Percentiles rank a stretch among this genome's conserved stretches.
Conservation (phyloP, 1,284 basidiomycete genomes). For the Polyporus tsugae region DNA sequence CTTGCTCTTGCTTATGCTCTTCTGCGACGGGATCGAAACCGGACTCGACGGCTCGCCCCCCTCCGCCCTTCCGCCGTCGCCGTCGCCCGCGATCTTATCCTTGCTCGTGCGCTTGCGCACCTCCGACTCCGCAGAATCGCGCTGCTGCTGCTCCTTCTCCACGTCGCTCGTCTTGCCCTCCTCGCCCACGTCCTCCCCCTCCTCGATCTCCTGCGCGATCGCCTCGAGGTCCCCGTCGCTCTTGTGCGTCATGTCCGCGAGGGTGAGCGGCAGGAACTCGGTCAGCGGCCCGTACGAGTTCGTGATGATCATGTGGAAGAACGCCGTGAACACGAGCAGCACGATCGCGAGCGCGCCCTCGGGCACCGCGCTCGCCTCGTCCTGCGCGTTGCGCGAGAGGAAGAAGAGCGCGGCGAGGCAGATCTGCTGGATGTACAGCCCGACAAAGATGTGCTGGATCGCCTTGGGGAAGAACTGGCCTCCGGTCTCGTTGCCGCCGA, state of each 20-base stretch:
- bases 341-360: constrained; percentile 87
- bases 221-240: constrained; percentile 32
- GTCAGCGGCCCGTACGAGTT: constrained; percentile 75
- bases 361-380: constrained; percentile 64
- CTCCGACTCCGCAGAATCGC: not conserved
- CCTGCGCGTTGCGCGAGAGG: constrained; percentile 67
- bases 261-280: constrained; percentile 75
- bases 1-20: not conserved
- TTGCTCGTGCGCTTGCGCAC: constrained; percentile 21
- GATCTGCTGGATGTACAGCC: constrained; percentile 86
- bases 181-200: constrained; percentile 19
- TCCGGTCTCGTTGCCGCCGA: constrained; percentile 82
- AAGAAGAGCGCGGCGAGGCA: constrained; percentile 91
- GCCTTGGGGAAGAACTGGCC: constrained; percentile 97
- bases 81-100: not conserved
- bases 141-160: constrained; percentile 19
- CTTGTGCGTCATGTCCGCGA: constrained; percentile 75
- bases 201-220: constrained; percentile 34
- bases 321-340: constrained; percentile 81
- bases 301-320: constrained; percentile 73
- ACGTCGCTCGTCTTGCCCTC: not conserved
- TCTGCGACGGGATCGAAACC: not conserved
- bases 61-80: not conserved
- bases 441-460: constrained; percentile 93
- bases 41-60: not conserved